These are phyloP conservation scores for Dothideomycetes sp. DNA, from an alignment of 2,329 filamentous ascomycete species.

Conservation along the genomic window DNA sequence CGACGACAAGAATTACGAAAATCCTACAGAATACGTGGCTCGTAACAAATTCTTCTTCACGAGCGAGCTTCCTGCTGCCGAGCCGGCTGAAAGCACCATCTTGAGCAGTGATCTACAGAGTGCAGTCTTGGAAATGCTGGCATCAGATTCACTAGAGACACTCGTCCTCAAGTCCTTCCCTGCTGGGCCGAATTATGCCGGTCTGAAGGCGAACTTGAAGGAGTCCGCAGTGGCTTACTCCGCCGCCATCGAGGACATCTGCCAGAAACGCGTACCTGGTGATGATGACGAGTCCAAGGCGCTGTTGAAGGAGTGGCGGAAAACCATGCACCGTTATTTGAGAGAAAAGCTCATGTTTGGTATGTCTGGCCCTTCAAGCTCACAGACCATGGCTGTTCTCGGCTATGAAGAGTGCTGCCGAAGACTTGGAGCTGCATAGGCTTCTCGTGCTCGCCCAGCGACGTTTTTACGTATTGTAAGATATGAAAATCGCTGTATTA, in stretches of 20 bases:
- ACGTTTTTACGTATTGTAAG: too few species aligned
- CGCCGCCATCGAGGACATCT: not conserved
- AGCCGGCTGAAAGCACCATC: conserved; percentile 3
- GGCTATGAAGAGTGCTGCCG: conserved; percentile 40
- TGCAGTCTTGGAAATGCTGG: conserved; percentile 1
- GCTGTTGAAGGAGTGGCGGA: conserved; percentile 16
- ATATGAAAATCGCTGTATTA: too few species aligned
- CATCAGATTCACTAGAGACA: not conserved
- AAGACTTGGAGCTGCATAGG: conserved; percentile 16
- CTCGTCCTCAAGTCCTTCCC: not conserved
- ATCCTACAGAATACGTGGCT: conserved; percentile 42
- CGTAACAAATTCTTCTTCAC: conserved; percentile 49
- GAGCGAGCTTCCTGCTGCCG: conserved; percentile 5
- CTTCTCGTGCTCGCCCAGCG: too few species aligned
- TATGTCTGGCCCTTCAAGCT: conserved; percentile 41
- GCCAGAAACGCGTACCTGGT: conserved; percentile 3
- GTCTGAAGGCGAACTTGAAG: not conserved
- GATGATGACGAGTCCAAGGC: conserved; percentile 11
- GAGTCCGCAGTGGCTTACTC: not conserved
- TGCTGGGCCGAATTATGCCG: not conserved
- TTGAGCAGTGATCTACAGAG: not conserved
- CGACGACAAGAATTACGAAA: conserved; percentile 48
- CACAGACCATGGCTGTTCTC: conserved; percentile 43
- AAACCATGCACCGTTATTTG: conserved; percentile 42
- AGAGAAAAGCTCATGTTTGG: conserved; percentile 46